Evolutionary conservation across 192 early-diverging fungal species (phyloP), one percentile per base, ranked within the genome.

Genomic region (Nowakowskiella sp.): DNA sequence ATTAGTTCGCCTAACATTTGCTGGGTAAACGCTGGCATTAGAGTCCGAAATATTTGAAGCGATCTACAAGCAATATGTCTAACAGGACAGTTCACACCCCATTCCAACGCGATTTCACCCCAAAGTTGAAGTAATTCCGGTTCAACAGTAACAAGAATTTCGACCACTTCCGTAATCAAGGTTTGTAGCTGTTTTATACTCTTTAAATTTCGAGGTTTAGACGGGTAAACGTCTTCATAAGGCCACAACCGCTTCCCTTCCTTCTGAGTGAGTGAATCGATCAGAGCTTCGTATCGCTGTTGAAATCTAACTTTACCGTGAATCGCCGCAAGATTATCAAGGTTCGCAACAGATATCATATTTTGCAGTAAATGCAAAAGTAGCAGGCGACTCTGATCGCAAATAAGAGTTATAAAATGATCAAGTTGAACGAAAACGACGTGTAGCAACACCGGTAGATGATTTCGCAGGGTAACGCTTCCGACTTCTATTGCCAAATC

Each of bases 21-120:
- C 34, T 80, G 74, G 48, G 75, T 87, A 33, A 88, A 84, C 1
- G 66, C 66, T 6, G 90, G 87, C 55, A 71, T 74, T 4, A 94
- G 47, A 0, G 72, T 74, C 16, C 87, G 73, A 50, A 89, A 85
- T 46, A 87, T 84, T 53, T 91, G 88, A 52, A 94, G 83, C 0
- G 88, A 91, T 8, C 88, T 68, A 55, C 86, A 88, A 6, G 90
- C 91, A n/a, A 89, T 78, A 62, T 92, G 87, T 1, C 85, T 79
- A 7, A 90, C 86, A 16, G 89, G 78, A 58, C 88, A 92, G 23
- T 70, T 73, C 1, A 86, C 86, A 2, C 86, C 89, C 89, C 88
- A 92, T 42, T 74, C 68, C 10, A 94, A 71, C 0, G 90, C 87
- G 3, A 77, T 78, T 53, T 85, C 82, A 1, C 84, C 89, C 90